These are phyloP conservation scores for Ophiostoma tasmaniense DNA, from an alignment of 2,329 filamentous ascomycete species.

Conservation along the genomic window DNA sequence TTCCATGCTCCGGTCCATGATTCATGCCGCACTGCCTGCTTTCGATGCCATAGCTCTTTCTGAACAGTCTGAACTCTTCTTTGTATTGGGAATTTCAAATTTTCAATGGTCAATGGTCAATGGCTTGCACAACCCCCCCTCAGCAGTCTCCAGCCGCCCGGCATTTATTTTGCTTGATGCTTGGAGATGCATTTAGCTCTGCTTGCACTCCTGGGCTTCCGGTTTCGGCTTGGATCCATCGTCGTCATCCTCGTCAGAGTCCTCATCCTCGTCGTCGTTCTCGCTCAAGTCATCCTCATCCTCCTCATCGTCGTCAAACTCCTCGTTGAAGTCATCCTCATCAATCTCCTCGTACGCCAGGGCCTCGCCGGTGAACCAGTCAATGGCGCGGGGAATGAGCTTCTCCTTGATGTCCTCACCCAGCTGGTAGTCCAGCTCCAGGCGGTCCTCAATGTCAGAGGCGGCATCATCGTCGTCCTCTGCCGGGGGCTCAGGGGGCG, in stretches of 20 bases:
- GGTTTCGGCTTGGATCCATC: conserved; percentile 86
- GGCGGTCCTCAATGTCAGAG: conserved; percentile 90
- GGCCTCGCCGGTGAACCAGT: conserved; percentile 99
- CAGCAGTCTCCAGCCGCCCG: background rate
- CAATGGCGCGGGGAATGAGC: conserved; percentile 93
- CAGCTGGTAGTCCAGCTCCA: conserved; percentile 97
- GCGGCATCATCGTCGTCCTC: conserved; percentile 67
- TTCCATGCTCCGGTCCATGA: background rate
- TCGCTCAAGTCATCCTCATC: conserved; percentile 84
- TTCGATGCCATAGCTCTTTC: background rate
- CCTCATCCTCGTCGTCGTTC: conserved; percentile 74
- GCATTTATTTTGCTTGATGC: background rate
- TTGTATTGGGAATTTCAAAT: background rate
- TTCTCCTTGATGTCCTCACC: conserved; percentile 99
- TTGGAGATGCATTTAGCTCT: conserved; percentile 51
- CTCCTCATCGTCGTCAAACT: conserved; percentile 84
- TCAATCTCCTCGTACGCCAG: conserved; percentile 92
- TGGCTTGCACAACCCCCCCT: conserved; percentile 4
- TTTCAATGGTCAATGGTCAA: background rate
- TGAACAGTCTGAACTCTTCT: background rate
- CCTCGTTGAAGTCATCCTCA: conserved; percentile 69
- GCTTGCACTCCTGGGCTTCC: conserved; percentile 92
- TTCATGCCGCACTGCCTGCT: background rate
- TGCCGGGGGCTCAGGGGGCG: conserved; percentile 76
- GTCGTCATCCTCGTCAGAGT: conserved; percentile 69